Evolutionary conservation across 1,284 basidiomycete species (phyloP).

Genomic region (Mycena sp.): DNA sequence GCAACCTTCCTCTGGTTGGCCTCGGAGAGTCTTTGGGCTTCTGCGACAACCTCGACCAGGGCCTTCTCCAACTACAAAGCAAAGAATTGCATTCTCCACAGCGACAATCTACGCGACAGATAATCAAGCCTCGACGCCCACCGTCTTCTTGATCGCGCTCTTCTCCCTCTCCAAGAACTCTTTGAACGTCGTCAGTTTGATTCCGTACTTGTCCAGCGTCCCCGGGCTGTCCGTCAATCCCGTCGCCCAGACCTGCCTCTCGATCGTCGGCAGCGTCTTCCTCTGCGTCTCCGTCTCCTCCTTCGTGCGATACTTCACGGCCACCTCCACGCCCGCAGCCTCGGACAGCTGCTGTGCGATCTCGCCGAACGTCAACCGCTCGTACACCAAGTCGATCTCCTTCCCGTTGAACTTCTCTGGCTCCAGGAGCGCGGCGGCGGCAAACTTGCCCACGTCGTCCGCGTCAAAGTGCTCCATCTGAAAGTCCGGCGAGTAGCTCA

Average conservation of each 20-base stretch:
- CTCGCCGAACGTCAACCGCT: conserved; percentile 17
- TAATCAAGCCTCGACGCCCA: too few relatives aligned
- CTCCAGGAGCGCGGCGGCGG: conserved; percentile 16
- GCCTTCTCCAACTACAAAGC: too few relatives aligned
- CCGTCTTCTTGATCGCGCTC: conserved; percentile 13
- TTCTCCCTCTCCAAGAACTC: conserved; percentile 25
- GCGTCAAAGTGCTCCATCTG: conserved; percentile 17
- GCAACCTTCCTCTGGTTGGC: too few relatives aligned
- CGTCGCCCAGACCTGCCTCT: conserved; percentile 7
- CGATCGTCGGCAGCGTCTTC: conserved; percentile 8
- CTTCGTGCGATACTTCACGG: conserved; percentile 12
- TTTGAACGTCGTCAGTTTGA: conserved; percentile 14
- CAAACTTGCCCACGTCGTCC: conserved; percentile 21
- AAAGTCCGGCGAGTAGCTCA: conserved; percentile 14
- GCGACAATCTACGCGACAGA: too few relatives aligned
- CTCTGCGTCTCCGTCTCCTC: conserved; percentile 10
- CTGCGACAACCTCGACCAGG: too few relatives aligned
- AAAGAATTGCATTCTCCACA: too few relatives aligned
- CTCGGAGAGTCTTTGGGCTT: too few relatives aligned
- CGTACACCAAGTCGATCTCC: conserved; percentile 12
- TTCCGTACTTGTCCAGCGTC: conserved; percentile 8
- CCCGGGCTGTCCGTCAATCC: background rate
- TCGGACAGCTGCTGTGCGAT: conserved; percentile 9
- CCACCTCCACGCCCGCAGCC: conserved; percentile 14
- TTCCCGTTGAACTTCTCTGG: conserved; percentile 1